Evolutionary conservation across 164 flowering plant species (phyloP), one percentile per base, ranked within the genome.

Genomic region (Brasenia schreberi): DNA sequence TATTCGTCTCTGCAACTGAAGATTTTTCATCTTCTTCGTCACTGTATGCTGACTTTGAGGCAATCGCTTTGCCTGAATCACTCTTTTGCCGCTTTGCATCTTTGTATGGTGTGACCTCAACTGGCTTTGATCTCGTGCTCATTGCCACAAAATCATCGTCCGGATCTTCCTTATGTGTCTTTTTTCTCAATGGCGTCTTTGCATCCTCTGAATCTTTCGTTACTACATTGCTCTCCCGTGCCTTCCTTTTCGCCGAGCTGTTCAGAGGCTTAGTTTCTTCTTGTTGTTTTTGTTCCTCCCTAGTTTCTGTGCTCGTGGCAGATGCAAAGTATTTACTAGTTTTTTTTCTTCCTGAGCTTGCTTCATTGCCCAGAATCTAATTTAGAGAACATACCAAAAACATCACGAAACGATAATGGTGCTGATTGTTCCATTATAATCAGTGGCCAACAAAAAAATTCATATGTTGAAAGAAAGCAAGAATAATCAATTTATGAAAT

Each of bases 291-390:
- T 78, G 77, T 61, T 65, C 61, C 17, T 14, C 14, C 66, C 16
- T 42, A 19, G 69, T n/a, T 66, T 66, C 69, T 60, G 4, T 7
- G 9, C 63, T 17, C 61, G 19, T 5, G 81, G 81, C 78, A 44
- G 72, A 62, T 64, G 81, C 79, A 82, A 91, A 91, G 72, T 91
- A 89, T 71, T 85, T 87, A 80, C 99, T 91, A 18, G 91, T 87
- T 77, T 85, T 94, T 77, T 82, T 85, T 73, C 97, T 81, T n/a
- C 84, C 84, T 5, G 87, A 69, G 77, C 73, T 75, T 64, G 84
- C 96, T 75, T 81, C 80, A 64, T 70, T 77, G 66, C 70, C 88
- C 11, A 74, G 79, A 67, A 39, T 78, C 90, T 83, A 63, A 2
- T 17, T 56, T 12, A 7, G 7, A 1, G 11, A 45, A 45, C 1